Conservation (phyloP, 805 yeast species). For the Teunomyces stri region DNA sequence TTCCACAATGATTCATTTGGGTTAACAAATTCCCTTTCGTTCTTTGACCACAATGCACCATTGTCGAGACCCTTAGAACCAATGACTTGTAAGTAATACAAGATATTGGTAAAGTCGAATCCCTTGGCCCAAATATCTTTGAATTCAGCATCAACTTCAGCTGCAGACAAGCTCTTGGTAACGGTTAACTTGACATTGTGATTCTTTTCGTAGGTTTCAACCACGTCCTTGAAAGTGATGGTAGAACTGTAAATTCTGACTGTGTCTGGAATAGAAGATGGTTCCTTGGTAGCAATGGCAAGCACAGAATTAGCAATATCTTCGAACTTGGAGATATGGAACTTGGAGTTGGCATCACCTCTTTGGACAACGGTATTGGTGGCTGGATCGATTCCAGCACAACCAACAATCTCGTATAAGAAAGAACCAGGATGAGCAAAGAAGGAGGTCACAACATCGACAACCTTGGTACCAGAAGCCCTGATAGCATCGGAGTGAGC, state of each 20-base stretch:
- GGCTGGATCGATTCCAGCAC: conserved; percentile 37
- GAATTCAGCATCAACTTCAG: conserved; percentile 31
- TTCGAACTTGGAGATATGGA: conserved; percentile 33
- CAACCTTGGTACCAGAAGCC: conserved; percentile 44
- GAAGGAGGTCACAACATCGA: conserved; percentile 40
- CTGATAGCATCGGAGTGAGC: conserved; percentile 40
- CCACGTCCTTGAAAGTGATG: conserved; percentile 38
- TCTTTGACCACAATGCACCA: conserved; percentile 32
- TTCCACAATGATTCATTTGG: conserved; percentile 45
- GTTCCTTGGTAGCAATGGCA: conserved; percentile 22
- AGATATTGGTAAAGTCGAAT: conserved; percentile 31
- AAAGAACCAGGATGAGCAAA: conserved; percentile 37
- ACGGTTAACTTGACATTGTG: conserved; percentile 26
- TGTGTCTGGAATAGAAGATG: conserved; percentile 40
- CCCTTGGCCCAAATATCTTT: conserved; percentile 24
- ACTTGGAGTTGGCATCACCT: conserved; percentile 38
- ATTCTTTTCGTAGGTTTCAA: conserved; percentile 37
- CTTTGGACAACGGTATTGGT: conserved; percentile 31
- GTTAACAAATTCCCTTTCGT: conserved; percentile 44
- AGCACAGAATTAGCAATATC: conserved; percentile 19
- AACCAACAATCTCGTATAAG: conserved; percentile 31
- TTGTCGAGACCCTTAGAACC: conserved; percentile 39
- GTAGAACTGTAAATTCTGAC: conserved; percentile 43
- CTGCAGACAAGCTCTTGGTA: conserved; percentile 12
- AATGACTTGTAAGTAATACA: conserved; percentile 30